Evolutionary conservation across 176 grass and related monocot species (phyloP).

Genomic region (Raddia distichophylla): DNA sequence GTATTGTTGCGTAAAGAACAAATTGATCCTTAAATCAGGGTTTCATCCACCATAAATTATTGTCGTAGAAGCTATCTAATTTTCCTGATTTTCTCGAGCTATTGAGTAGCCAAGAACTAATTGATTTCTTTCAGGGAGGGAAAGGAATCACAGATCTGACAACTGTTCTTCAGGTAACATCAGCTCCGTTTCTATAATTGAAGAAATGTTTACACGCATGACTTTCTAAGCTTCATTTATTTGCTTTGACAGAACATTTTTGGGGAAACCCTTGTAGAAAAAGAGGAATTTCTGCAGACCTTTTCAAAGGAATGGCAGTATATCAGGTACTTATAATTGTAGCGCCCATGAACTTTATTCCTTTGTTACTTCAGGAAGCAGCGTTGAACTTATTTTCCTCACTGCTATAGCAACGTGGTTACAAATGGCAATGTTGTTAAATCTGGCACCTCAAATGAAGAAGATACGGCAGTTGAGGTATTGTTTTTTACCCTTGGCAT

Average conservation of each 20-base stretch:
- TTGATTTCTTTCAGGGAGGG: constrained; percentile 67
- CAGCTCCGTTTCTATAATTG: constrained; percentile 14
- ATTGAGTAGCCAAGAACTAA: constrained; percentile 11
- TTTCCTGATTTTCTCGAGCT: constrained; percentile 29
- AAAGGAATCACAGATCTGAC: constrained; percentile 89
- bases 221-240: constrained; percentile 43
- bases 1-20: background rate
- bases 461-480: constrained; percentile 58
- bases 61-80: background rate
- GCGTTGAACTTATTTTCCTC: background rate
- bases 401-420: constrained; percentile 37
- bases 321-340: constrained; percentile 56
- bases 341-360: constrained; percentile 6
- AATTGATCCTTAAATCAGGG: background rate
- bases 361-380: constrained; percentile 32
- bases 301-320: constrained; percentile 78
- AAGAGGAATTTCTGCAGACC: constrained; percentile 75
- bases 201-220: constrained; percentile 14
- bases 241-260: constrained; percentile 70
- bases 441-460: constrained; percentile 7
- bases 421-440: constrained; percentile 44
- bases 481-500: background rate
- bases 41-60: constrained; percentile 21
- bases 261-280: constrained; percentile 83
- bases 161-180: constrained; percentile 71